These are phyloP conservation scores for Nemania diffusa DNA, from an alignment of 2,329 filamentous ascomycete species.

Conservation along the genomic window DNA sequence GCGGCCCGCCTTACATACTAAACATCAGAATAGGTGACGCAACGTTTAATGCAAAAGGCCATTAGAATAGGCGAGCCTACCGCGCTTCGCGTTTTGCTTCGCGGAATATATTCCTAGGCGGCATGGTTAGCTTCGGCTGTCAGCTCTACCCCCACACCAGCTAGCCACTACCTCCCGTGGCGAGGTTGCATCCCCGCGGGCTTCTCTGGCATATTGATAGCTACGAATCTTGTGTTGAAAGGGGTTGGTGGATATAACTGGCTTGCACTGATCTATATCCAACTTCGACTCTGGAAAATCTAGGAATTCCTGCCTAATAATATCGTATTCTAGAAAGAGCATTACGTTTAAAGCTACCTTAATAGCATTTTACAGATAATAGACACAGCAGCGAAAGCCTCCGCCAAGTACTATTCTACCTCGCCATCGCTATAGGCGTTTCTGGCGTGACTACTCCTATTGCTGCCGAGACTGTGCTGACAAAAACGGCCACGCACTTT, in stretches of 20 bases:
- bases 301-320: background rate
- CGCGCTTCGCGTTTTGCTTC: background rate
- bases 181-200: background rate
- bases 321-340: background rate
- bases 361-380: background rate
- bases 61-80: background rate
- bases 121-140: background rate
- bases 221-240: background rate
- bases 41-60: background rate
- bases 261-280: background rate
- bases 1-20: background rate
- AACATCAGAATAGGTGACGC: background rate
- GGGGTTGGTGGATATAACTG: background rate
- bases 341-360: background rate
- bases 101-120: background rate
- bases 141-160: conserved; percentile 6
- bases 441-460: background rate
- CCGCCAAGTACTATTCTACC: background rate
- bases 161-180: background rate
- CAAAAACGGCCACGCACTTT: background rate
- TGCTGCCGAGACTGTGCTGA: background rate
- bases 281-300: background rate
- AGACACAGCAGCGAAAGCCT: background rate
- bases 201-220: background rate
- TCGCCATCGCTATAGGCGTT: background rate